Percentiles rank a stretch among this genome's conserved stretches.
Conservation (phyloP, 257 asterid species). For the Jasminum sambac region DNA sequence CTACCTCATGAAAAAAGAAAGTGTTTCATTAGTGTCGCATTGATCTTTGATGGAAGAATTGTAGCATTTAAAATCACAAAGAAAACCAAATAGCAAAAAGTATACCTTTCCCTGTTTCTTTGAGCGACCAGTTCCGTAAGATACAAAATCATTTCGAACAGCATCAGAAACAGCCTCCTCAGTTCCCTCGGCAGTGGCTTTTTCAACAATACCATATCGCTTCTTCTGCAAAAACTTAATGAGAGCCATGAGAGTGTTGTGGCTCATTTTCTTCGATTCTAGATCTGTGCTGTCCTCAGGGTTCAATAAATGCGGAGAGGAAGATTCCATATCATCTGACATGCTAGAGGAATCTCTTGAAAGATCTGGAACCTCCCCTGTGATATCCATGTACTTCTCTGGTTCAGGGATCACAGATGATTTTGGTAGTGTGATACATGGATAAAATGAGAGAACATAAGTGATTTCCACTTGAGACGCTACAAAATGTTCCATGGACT, state of each 20-base stretch:
- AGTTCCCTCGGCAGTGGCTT: slow-evolving; percentile 97
- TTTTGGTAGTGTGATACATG: slow-evolving; percentile 80
- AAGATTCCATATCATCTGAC: slow-evolving; percentile 82
- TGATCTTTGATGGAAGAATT: not conserved
- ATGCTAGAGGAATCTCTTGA: slow-evolving; percentile 86
- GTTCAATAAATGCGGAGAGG: slow-evolving; percentile 49
- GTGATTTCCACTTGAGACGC: slow-evolving; percentile 95
- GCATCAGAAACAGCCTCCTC: slow-evolving; percentile 99
- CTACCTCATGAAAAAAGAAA: not conserved
- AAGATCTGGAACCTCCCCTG: slow-evolving; percentile 64
- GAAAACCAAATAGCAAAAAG: slow-evolving; percentile 25
- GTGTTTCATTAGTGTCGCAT: slow-evolving; percentile 4
- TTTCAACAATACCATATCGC: slow-evolving; percentile 74
- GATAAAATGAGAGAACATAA: slow-evolving; percentile 80
- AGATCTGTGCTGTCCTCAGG: slow-evolving; percentile 70
- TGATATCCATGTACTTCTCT: slow-evolving; percentile 61
- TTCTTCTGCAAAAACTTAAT: slow-evolving; percentile 88
- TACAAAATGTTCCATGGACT: slow-evolving; percentile 91
- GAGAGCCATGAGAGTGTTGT: slow-evolving; percentile 95
- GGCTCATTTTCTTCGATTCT: slow-evolving; percentile 89
- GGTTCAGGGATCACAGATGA: slow-evolving; percentile 83
- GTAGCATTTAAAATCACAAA: slow-evolving; percentile 6
- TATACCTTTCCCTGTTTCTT: slow-evolving; percentile 71
- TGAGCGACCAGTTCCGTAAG: slow-evolving; percentile 63
- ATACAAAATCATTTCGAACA: slow-evolving; percentile 68